Percentiles rank a stretch among this genome's conserved stretches.
phyloP scores from a whole-genome alignment of 805 yeast species.

The Kodamaea leandrae region DNA sequence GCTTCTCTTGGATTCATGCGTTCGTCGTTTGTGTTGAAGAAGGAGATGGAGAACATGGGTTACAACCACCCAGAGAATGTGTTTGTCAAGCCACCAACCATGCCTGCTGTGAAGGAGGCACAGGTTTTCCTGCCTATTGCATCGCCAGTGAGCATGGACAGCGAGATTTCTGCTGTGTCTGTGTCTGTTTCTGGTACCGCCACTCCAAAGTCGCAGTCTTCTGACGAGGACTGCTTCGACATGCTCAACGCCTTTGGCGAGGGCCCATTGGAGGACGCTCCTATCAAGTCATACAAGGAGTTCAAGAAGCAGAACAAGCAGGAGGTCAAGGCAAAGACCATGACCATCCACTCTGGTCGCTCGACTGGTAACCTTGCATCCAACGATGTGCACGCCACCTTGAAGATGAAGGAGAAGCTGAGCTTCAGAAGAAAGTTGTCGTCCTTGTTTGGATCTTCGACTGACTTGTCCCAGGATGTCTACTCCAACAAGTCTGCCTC shows the following conservation, averaged over 20 bases:
- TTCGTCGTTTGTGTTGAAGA: conserved; percentile 40
- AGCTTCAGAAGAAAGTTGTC: conserved; percentile 18
- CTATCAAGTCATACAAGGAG: conserved; percentile 3
- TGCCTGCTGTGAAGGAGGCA: conserved; percentile 18
- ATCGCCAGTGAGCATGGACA: background rate
- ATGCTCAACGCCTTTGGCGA: conserved; percentile 21
- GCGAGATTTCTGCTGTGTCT: background rate
- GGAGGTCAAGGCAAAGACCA: conserved; percentile 3
- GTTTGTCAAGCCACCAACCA: conserved; percentile 18
- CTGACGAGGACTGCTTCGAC: conserved; percentile 23
- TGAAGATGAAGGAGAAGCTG: conserved; percentile 15
- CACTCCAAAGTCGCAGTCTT: conserved; percentile 7
- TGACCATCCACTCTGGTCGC: conserved; percentile 3
- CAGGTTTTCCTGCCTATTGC: conserved; percentile 8
- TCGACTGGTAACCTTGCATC: conserved; percentile 8
- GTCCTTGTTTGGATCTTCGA: conserved; percentile 11
- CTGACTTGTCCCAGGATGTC: conserved; percentile 5
- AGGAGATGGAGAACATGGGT: conserved; percentile 37
- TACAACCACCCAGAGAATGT: conserved; percentile 33
- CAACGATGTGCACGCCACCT: conserved; percentile 13
- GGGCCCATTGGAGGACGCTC: background rate
- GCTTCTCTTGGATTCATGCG: conserved; percentile 46
- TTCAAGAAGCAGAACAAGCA: conserved; percentile 3
- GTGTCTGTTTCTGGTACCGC: conserved; percentile 3
- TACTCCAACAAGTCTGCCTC: background rate